Conservation (phyloP, 2,329 filamentous ascomycete genomes). For the Lecanicillium sp. region DNA sequence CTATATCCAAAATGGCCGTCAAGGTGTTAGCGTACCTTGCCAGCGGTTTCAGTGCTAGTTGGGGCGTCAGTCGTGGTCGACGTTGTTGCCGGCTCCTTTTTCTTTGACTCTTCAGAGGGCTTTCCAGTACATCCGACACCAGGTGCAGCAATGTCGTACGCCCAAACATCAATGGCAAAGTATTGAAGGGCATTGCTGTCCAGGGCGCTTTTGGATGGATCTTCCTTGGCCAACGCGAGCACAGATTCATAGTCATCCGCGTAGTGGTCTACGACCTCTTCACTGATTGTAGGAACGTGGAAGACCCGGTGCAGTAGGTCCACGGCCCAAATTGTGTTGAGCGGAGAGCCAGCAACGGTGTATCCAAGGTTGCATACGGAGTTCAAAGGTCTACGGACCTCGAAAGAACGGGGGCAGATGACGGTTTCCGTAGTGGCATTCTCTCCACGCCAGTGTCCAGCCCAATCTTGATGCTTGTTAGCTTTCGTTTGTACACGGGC, state of each 20-base stretch:
- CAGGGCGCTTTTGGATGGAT: slow-evolving; percentile 38
- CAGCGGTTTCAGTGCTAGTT: too few relatives aligned
- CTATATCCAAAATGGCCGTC: too few relatives aligned
- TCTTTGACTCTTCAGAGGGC: slow-evolving; percentile 7
- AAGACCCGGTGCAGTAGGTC: slow-evolving; percentile 60
- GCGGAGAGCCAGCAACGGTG: slow-evolving; percentile 44
- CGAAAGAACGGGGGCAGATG: slow-evolving; percentile 57
- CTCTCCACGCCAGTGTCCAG: slow-evolving; percentile 57
- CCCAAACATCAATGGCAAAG: slow-evolving; percentile 61
- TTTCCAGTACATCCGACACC: slow-evolving; percentile 53
- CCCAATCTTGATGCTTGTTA: slow-evolving; percentile 40
- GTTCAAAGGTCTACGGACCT: slow-evolving; percentile 45
- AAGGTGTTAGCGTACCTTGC: too few relatives aligned
- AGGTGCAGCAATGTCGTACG: slow-evolving; percentile 54
- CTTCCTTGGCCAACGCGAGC: slow-evolving; percentile 39
- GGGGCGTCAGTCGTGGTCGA: slow-evolving; percentile 41
- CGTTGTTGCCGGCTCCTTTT: slow-evolving; percentile 27
- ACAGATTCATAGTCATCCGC: slow-evolving; percentile 49
- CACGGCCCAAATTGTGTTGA: slow-evolving; percentile 56
- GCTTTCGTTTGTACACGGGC: not conserved
- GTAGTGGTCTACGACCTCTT: slow-evolving; percentile 53
- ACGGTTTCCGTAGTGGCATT: slow-evolving; percentile 61
- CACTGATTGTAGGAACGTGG: slow-evolving; percentile 53
- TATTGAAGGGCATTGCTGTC: slow-evolving; percentile 59
- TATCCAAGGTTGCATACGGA: slow-evolving; percentile 56